Base-by-base conservation (phyloP, 345 rosid genomes). In the Euphorbia lathyris region DNA sequence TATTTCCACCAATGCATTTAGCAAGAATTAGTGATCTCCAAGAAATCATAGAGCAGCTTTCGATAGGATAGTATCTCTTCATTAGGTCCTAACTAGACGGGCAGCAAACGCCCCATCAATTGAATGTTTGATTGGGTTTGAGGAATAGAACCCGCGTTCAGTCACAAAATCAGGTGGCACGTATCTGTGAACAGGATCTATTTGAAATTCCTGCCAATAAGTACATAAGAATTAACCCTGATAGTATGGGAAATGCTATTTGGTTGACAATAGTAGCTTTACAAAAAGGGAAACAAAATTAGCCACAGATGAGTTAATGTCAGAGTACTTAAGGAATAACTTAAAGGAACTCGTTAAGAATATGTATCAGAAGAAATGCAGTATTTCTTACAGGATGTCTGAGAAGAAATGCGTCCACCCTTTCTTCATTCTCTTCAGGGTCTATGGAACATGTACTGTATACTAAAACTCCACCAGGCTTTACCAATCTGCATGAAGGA, bases 81-180 rank as follows among this genome's bases (percentile, higher is more conserved):
- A 87, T 1, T 29, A 68, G 45, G 81, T 59, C 61, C 83, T 78
- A 74, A 86, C 65, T 12, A 94, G 84, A 67, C 96, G 93, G 67
- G 98, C 93, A 64, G 97, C 97, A 84, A 90, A 94, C 50, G 97
- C 90, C 26, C 97, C 98, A 74, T 94, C 97, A 14, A 90, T 82
- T 19, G 86, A 84, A 65, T 94, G 96, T 66, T 84, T 80, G 58
- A 88, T 80, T 1, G 98, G 97, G 83, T 86, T 69, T 2, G 97
- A 91, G 71, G 69, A 78, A 75, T 81, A 91, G 90, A 86, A 93
- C 47, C 97, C 90, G 45, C 43, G 71, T 25, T 80, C 61, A 3
- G 84, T 83, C 32, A 84, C 72, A 65, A 91, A 89, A 66, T 79
- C 78, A 4, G 77, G 65, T 10, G 97, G 96, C 57, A 86, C 86